Evolutionary conservation across 1,284 basidiomycete genomes (phyloP).

Genomic region (Heterobasidion annosum): DNA sequence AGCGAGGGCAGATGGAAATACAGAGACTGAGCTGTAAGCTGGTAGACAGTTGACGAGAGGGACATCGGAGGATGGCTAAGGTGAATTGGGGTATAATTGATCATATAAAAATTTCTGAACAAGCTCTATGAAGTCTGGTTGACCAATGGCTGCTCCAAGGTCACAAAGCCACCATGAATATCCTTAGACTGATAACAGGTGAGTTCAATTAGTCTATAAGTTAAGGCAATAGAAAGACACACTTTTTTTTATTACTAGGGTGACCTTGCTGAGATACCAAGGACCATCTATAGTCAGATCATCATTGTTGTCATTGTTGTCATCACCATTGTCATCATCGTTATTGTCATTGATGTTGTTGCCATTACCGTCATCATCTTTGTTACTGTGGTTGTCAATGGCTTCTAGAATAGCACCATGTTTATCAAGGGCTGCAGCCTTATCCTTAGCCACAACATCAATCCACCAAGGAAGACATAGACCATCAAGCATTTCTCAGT

Average conservation of each 20-base stretch:
- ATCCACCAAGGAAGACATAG: background rate
- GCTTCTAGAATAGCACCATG: background rate
- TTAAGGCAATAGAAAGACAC: background rate
- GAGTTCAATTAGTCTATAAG: background rate
- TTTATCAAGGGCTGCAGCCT: background rate
- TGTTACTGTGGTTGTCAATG: background rate
- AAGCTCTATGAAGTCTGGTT: background rate
- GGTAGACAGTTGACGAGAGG: background rate
- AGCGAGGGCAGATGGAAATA: background rate
- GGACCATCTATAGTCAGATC: background rate
- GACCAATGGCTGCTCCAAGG: background rate
- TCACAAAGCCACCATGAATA: background rate
- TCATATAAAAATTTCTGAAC: slow-evolving; percentile 4
- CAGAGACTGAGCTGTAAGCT: background rate
- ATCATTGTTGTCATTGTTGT: background rate
- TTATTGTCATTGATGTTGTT: background rate
- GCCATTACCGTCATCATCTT: background rate
- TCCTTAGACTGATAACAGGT: background rate
- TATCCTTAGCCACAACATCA: background rate
- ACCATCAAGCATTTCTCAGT: background rate
- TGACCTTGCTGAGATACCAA: background rate
- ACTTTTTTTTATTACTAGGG: background rate
- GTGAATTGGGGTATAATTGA: background rate
- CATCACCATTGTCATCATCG: background rate
- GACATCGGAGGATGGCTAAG: background rate